Percentiles rank a stretch among this genome's conserved stretches.
These are phyloP conservation scores for Ogataea hybrid DNA, from an alignment of 1,139 yeast species.

Conservation along the genomic window DNA sequence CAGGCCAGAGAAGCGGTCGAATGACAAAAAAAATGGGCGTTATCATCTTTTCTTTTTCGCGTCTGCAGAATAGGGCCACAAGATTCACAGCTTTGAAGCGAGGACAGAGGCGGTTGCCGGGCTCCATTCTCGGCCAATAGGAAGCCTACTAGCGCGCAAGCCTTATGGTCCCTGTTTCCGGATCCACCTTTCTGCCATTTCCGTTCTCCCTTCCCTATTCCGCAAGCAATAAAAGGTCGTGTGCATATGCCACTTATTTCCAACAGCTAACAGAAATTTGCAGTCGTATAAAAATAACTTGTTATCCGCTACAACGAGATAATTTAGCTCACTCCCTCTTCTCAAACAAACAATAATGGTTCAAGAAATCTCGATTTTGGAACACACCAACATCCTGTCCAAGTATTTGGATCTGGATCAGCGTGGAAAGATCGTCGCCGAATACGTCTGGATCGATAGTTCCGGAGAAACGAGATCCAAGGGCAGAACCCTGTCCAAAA, in stretches of 20 bases:
- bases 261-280: constrained; percentile 2
- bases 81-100: too few relatives aligned
- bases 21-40: constrained; percentile 1
- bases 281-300: constrained; percentile 7
- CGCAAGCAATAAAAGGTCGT: neutral
- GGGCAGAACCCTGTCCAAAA: constrained; percentile 75
- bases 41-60: constrained; percentile 18
- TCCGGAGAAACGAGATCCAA: constrained; percentile 91
- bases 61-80: too few relatives aligned
- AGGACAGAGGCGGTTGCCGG: too few relatives aligned
- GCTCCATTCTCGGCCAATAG: neutral
- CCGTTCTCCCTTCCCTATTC: neutral
- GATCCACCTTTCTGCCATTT: neutral
- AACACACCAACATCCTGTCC: constrained; percentile 72
- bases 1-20: constrained; percentile 3
- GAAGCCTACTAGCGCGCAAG: neutral
- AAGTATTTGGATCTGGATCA: constrained; percentile 58
- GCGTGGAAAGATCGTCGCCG: constrained; percentile 84
- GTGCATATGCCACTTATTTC: neutral
- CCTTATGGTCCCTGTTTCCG: neutral
- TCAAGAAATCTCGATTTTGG: constrained; percentile 38
- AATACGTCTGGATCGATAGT: constrained; percentile 97
- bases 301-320: constrained; percentile 4
- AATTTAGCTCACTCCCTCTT: neutral
- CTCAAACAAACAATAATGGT: constrained; percentile 17